A percentile compares a stretch with the other conserved stretches of the same genome.
Evolutionary conservation across 129 eudicot species (phyloP).

Genomic region (Lonicera japonica): DNA sequence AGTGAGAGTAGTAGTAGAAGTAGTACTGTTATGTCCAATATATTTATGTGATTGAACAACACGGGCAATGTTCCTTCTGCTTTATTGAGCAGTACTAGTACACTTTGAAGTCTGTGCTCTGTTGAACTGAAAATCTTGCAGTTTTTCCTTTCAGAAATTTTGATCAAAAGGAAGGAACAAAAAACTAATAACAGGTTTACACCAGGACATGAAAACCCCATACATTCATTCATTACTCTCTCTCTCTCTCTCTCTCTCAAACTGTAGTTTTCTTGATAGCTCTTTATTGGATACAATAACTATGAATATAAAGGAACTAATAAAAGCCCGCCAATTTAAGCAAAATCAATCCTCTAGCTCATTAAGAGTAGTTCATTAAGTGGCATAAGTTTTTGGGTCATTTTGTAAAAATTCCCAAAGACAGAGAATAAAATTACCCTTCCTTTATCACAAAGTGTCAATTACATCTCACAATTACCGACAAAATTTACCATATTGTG

Average conservation of each 20-base stretch:
- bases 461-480: too few species aligned
- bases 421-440: too few species aligned
- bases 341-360: too few species aligned
- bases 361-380: too few species aligned
- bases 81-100: slow-evolving; percentile 14
- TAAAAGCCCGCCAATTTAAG: too few species aligned
- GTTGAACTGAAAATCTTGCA: slow-evolving; percentile 24
- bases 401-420: too few species aligned
- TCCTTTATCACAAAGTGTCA: too few species aligned
- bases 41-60: slow-evolving; percentile 65
- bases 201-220: slow-evolving; percentile 23
- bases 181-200: not conserved
- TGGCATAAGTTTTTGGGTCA: too few species aligned
- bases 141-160: slow-evolving; percentile 6
- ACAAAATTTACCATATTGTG: too few species aligned
- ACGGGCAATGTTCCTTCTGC: slow-evolving; percentile 65
- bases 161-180: not conserved
- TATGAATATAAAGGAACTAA: too few species aligned
- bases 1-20: slow-evolving; percentile 12
- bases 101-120: slow-evolving; percentile 50
- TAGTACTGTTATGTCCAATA: slow-evolving; percentile 15
- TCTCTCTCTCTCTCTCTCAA: slow-evolving; percentile 2
- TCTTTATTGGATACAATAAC: too few species aligned
- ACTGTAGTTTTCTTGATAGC: too few species aligned
- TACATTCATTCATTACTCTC: slow-evolving; percentile 8